These are phyloP conservation scores for Fusarium citri DNA, from an alignment of 2,329 filamentous ascomycete species.

Conservation along the genomic window DNA sequence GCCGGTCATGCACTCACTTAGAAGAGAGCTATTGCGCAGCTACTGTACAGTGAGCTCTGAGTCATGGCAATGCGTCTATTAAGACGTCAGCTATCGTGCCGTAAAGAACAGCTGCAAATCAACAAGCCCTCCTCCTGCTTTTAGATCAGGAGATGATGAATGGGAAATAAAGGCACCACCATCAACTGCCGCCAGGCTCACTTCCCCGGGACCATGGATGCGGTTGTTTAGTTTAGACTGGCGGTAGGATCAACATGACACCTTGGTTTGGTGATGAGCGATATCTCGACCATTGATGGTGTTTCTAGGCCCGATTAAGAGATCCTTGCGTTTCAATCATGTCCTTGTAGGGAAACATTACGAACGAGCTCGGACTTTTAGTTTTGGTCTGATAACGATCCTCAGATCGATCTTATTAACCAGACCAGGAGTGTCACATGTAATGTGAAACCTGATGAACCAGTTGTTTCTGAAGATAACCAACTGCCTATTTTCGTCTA, in stretches of 20 bases:
- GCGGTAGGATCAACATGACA: slow-evolving; percentile 30
- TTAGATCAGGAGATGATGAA: slow-evolving; percentile 32
- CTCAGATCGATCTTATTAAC: slow-evolving; percentile 26
- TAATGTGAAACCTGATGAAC: slow-evolving; percentile 15
- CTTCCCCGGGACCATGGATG: slow-evolving; percentile 40
- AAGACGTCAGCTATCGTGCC: slow-evolving; percentile 41
- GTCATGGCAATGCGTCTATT: slow-evolving; percentile 41
- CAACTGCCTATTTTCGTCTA: slow-evolving; percentile 1
- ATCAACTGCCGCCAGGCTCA: slow-evolving; percentile 39
- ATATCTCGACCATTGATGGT: slow-evolving; percentile 25
- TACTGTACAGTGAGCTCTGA: slow-evolving; percentile 26
- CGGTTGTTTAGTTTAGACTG: slow-evolving; percentile 24
- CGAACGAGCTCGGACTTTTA: slow-evolving; percentile 35
- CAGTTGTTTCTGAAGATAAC: slow-evolving; percentile 4
- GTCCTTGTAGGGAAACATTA: slow-evolving; percentile 36
- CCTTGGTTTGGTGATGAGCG: slow-evolving; percentile 19
- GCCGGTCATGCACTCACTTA: slow-evolving; percentile 37
- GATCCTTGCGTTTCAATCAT: slow-evolving; percentile 32
- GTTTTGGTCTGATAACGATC: slow-evolving; percentile 38
- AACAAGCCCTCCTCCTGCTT: slow-evolving; percentile 33
- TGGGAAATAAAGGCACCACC: slow-evolving; percentile 28
- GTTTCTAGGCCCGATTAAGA: slow-evolving; percentile 38
- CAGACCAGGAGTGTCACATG: slow-evolving; percentile 27
- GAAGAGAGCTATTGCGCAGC: slow-evolving; percentile 16
- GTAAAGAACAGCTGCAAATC: slow-evolving; percentile 12